These are phyloP conservation scores for Cercospora sesami DNA, from an alignment of 2,329 filamentous ascomycete genomes.

Conservation along the genomic window DNA sequence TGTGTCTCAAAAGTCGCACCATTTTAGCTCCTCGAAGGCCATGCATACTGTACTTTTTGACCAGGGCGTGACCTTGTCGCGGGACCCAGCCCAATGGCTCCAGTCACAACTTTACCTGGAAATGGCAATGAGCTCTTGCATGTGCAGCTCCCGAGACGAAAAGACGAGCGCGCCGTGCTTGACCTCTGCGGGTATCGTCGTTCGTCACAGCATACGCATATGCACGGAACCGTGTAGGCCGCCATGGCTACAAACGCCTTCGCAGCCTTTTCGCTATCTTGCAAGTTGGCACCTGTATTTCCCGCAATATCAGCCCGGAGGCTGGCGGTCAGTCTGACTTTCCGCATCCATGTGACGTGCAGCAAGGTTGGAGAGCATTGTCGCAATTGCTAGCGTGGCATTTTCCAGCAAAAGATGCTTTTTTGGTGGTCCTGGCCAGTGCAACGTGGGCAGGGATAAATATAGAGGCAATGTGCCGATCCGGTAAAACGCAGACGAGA, in stretches of 20 bases:
- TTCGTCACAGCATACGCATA: background rate
- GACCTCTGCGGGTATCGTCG: background rate
- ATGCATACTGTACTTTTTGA: background rate
- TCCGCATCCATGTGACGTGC: background rate
- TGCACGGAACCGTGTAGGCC: background rate
- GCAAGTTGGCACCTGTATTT: background rate
- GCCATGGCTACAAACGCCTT: background rate
- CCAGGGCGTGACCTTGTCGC: background rate
- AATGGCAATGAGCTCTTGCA: conserved; percentile 9
- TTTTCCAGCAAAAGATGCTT: background rate
- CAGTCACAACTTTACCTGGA: conserved; percentile 4
- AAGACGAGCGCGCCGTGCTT: background rate
- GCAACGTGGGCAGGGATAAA: conserved; percentile 13
- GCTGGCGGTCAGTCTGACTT: background rate
- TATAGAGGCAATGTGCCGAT: conserved; percentile 5
- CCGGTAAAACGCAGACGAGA: background rate
- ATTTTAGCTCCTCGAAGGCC: background rate
- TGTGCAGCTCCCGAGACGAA: conserved; percentile 3
- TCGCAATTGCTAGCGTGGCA: conserved; percentile 3
- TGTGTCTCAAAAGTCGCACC: conserved; percentile 1
- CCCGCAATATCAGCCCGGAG: background rate
- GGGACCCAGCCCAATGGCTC: conserved; percentile 8
- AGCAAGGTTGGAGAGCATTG: background rate
- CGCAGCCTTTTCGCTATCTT: background rate
- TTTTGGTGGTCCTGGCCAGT: background rate